A percentile compares a stretch with the other conserved stretches of the same genome.
Evolutionary conservation across 257 asterid genomes (phyloP).

Genomic region (Galeopsis tetrahit): DNA sequence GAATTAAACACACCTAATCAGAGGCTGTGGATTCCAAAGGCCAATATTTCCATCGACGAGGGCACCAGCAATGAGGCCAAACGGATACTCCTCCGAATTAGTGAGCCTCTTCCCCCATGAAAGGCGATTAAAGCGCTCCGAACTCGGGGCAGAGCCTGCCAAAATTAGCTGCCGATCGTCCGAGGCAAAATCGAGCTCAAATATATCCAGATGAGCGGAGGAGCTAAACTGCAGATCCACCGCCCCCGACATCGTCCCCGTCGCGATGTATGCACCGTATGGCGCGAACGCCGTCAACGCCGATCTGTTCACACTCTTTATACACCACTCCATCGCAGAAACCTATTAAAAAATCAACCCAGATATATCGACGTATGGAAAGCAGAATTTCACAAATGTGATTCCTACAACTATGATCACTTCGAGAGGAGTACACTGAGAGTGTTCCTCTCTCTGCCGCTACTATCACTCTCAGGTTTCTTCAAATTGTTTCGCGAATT

Average conservation of each 20-base stretch:
- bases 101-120: constrained; percentile 74
- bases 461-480: neutral
- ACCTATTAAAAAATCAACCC: constrained; percentile 30
- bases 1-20: constrained; percentile 67
- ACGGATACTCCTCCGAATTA: constrained; percentile 69
- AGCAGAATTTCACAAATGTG: constrained; percentile 2
- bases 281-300: constrained; percentile 94
- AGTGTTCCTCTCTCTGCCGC: too few species aligned
- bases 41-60: constrained; percentile 95
- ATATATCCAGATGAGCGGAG: constrained; percentile 85
- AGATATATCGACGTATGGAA: constrained; percentile 1
- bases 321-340: constrained; percentile 63
- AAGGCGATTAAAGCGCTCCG: constrained; percentile 84
- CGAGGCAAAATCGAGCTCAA: constrained; percentile 83
- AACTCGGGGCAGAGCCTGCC: constrained; percentile 68
- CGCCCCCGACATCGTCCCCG: constrained; percentile 99
- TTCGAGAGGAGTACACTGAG: neutral
- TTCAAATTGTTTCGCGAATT: constrained; percentile 16
- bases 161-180: constrained; percentile 71
- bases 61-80: constrained; percentile 94
- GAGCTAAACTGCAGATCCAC: constrained; percentile 98
- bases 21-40: constrained; percentile 83
- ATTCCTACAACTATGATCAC: constrained; percentile 18
- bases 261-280: constrained; percentile 81
- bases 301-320: constrained; percentile 87